Evolutionary conservation across 2,329 filamentous ascomycete species (phyloP), one percentile per base, ranked within the genome.

Genomic region (Chaetomiaceae sp.): DNA sequence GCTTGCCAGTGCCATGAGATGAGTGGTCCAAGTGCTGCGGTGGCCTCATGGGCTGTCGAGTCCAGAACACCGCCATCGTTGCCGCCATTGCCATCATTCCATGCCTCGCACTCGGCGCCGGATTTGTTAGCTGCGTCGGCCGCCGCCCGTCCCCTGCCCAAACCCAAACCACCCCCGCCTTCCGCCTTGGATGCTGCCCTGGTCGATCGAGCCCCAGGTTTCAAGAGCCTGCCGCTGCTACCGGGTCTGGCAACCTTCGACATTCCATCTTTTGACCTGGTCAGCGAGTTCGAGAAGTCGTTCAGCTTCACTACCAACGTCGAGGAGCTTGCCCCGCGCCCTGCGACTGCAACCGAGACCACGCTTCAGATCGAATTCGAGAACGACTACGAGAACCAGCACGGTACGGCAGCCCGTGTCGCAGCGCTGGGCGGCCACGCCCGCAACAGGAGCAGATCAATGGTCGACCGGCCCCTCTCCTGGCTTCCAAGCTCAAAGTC

Each of bases 261-360:
- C 53, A 67, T 82, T 30, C 75, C 77, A 33, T 75, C 75, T 0
- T 77, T 82, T 65, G 75, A 80, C 57, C 71, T 76, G 60, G 72
- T 72, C 58, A 68, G 73, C 58, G 69, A 76, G 37, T 70, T 81
- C 62, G 73, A 78, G 59, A 72, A 73, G 4, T 73, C 71, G 16
- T 65, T 79, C 25, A 72, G 69, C 40, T 62, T 75, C 58, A 66
- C 69, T 54, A 23, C 21, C 43, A 32, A 32, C 16, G 2, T 32
- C 34, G 37, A 52, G 36, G 36, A 16, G 3, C 32, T 20, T 7
- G 16, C 48, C n/a, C 38, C 4, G 9, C 32, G 53, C 21, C 53
- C 53, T 2, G 54, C 54, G 5, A 42, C 50, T n/a, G 34, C 46
- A 20, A 48, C 41, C 21, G 52, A 57, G 29, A 56, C 42, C 18